These are phyloP conservation scores for Fragaria iinumae DNA, from an alignment of 306 rosid species.

Conservation along the genomic window DNA sequence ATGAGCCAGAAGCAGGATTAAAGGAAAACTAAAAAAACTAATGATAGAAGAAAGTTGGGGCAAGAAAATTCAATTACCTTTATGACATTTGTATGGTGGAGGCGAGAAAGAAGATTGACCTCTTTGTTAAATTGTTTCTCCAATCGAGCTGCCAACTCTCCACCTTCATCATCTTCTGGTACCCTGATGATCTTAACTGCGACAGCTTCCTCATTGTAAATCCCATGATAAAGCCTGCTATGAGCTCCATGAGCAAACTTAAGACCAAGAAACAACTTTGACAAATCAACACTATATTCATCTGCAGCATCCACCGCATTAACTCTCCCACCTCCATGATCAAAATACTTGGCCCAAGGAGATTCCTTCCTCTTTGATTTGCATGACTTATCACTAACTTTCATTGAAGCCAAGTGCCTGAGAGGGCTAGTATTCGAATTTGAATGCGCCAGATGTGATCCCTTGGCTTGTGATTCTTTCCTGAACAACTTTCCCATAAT, in stretches of 20 bases:
- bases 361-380: constrained; percentile 58
- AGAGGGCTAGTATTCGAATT: constrained; percentile 40
- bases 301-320: constrained; percentile 70
- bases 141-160: constrained; percentile 55
- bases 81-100: constrained; percentile 71
- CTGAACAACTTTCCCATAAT: constrained; percentile 37
- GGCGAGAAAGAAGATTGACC: constrained; percentile 77
- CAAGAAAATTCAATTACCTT: constrained; percentile 49
- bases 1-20: background rate
- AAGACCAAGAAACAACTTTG: constrained; percentile 73
- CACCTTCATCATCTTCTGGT: constrained; percentile 78
- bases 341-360: constrained; percentile 69
- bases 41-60: background rate
- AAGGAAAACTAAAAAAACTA: background rate
- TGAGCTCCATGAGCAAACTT: constrained; percentile 97
- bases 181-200: constrained; percentile 79
- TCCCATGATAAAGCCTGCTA: constrained; percentile 90
- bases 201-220: constrained; percentile 65
- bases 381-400: constrained; percentile 41
- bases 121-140: constrained; percentile 79
- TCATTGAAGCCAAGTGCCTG: constrained; percentile 39
- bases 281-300: constrained; percentile 73
- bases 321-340: constrained; percentile 68
- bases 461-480: constrained; percentile 40
- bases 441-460: constrained; percentile 14